A percentile compares a stretch with the other conserved stretches of the same genome.
Conservation (phyloP, 1,284 basidiomycete species). For the Ceratobasidium sp. region DNA sequence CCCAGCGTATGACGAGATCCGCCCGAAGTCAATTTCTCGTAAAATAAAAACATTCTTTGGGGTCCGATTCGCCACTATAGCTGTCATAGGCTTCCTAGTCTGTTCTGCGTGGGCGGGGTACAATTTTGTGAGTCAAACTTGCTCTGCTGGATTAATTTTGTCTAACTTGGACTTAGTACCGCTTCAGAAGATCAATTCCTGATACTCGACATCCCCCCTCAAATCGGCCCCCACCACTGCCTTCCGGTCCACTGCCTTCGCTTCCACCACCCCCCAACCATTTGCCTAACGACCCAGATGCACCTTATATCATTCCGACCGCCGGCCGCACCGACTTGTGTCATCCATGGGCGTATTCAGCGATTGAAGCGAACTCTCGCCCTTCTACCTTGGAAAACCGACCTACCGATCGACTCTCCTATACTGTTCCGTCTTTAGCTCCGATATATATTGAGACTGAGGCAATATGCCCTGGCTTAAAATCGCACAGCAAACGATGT, state of each 20-base stretch:
- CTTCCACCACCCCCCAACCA: not conserved
- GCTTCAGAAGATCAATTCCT: not conserved
- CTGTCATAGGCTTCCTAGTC: not conserved
- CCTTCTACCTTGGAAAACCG: constrained; percentile 2
- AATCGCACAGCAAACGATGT: not conserved
- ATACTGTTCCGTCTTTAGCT: not conserved
- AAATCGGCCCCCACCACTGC: not conserved
- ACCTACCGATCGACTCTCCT: not conserved
- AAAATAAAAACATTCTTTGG: not conserved
- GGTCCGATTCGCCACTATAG: not conserved
- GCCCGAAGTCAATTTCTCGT: no score
- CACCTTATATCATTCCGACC: not conserved
- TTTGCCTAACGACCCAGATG: not conserved
- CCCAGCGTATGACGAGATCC: constrained; percentile 20
- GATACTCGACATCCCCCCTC: not conserved
- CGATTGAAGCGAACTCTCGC: not conserved
- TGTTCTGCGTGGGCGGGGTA: not conserved
- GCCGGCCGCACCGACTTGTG: constrained; percentile 10
- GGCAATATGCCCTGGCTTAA: not conserved
- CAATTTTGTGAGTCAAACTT: not conserved
- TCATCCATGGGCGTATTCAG: constrained; percentile 22
- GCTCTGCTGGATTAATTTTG: not conserved
- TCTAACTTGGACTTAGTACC: not conserved
- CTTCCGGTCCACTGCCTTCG: not conserved
- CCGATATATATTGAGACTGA: constrained; percentile 22